A percentile compares a stretch with the other conserved stretches of the same genome.
Conservation (phyloP, 331 rosid genomes). For the Ulmus americana region DNA sequence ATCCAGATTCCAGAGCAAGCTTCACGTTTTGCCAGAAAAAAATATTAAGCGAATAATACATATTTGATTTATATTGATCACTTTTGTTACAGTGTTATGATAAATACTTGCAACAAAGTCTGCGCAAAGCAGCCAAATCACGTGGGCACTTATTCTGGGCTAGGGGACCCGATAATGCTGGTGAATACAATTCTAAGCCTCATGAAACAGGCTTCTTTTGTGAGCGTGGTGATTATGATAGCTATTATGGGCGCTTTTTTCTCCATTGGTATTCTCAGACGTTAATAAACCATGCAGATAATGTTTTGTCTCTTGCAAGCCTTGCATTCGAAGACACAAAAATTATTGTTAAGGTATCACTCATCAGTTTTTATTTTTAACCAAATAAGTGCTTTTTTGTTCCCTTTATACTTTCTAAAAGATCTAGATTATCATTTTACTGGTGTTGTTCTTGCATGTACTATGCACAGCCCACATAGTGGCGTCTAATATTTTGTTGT, state of each 20-base stretch:
- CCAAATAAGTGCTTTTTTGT: constrained; percentile 15
- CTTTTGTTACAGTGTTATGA: constrained; percentile 74
- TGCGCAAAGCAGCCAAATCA: constrained; percentile 68
- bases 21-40: background rate
- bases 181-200: constrained; percentile 83
- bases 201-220: constrained; percentile 95
- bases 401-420: constrained; percentile 14
- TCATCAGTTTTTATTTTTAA: background rate
- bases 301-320: constrained; percentile 87
- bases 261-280: constrained; percentile 87
- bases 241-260: constrained; percentile 94
- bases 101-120: constrained; percentile 73
- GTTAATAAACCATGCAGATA: constrained; percentile 77
- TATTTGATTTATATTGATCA: background rate
- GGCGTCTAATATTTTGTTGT: background rate
- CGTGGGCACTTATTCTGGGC: constrained; percentile 96
- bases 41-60: background rate
- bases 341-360: constrained; percentile 66
- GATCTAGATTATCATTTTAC: constrained; percentile 1
- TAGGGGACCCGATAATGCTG: constrained; percentile 94
- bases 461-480: background rate
- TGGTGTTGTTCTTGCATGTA: constrained; percentile 10
- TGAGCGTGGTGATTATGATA: constrained; percentile 89
- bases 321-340: constrained; percentile 86
- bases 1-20: background rate